Evolutionary conservation across 163 green algal species (phyloP).

Genomic region (Chlorella variabilis): DNA sequence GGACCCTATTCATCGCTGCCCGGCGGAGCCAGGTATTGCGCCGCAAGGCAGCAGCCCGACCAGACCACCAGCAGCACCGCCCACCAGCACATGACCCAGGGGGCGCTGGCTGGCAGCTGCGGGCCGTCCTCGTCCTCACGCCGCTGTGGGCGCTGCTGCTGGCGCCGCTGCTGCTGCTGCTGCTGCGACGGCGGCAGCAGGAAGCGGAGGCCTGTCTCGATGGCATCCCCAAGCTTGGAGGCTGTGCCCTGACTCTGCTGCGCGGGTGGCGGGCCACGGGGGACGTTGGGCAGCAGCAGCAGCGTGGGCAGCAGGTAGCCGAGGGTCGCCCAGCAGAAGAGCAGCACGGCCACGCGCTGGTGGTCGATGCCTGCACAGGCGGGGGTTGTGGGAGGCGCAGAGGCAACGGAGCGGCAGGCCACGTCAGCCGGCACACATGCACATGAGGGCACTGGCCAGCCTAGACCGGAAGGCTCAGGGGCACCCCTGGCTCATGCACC

Average conservation of each 20-base stretch:
- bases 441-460: too few relatives aligned
- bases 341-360: background rate
- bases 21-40: background rate
- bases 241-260: too few relatives aligned
- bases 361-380: background rate
- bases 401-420: too few relatives aligned
- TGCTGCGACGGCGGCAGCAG: background rate
- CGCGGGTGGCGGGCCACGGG: background rate
- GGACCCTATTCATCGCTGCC: too few relatives aligned
- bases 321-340: background rate
- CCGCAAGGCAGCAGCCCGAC: background rate
- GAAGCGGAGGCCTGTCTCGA: too few relatives aligned
- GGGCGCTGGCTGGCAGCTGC: background rate
- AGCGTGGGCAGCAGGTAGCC: conserved; percentile 11
- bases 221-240: background rate
- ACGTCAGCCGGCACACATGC: too few relatives aligned
- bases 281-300: background rate
- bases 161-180: background rate
- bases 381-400: too few relatives aligned
- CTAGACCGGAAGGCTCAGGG: too few relatives aligned
- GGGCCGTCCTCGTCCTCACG: too few relatives aligned
- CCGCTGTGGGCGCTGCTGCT: background rate
- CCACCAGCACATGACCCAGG: background rate
- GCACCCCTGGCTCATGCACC: too few relatives aligned
- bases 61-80: background rate